Conservation (phyloP, 2,329 filamentous ascomycete genomes). For the Colletotrichum orbiculare region DNA sequence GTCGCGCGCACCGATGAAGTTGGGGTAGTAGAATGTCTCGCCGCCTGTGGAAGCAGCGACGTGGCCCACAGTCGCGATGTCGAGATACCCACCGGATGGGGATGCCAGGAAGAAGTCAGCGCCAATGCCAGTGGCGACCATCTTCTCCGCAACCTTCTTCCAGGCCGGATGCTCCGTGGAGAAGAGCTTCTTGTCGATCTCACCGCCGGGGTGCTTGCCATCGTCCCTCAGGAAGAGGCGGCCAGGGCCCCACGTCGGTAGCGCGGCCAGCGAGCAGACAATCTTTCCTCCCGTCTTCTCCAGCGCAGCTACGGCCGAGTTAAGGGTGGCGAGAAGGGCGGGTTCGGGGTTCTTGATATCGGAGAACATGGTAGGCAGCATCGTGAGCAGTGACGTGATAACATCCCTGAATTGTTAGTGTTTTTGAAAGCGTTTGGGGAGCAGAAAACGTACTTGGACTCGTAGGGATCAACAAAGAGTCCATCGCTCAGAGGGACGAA, state of each 20-base stretch:
- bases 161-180: slow-evolving; percentile 90
- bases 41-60: slow-evolving; percentile 90
- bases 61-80: slow-evolving; percentile 92
- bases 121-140: slow-evolving; percentile 88
- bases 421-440: slow-evolving; percentile 1
- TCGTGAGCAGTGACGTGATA: slow-evolving; percentile 86
- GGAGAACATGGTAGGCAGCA: slow-evolving; percentile 87
- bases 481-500: slow-evolving; percentile 93
- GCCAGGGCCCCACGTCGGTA: slow-evolving; percentile 93
- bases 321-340: slow-evolving; percentile 84
- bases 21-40: slow-evolving; percentile 96
- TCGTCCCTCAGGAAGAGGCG: slow-evolving; percentile 88
- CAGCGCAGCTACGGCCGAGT: slow-evolving; percentile 85
- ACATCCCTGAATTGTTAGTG: slow-evolving; percentile 64
- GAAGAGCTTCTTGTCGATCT: slow-evolving; percentile 92
- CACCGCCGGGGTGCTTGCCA: slow-evolving; percentile 84
- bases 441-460: slow-evolving; percentile 74
- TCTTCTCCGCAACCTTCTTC: slow-evolving; percentile 86
- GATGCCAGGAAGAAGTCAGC: slow-evolving; percentile 95
- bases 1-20: slow-evolving; percentile 90
- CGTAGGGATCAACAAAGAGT: slow-evolving; percentile 92
- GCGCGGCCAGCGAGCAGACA: slow-evolving; percentile 84
- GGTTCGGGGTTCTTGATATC: slow-evolving; percentile 91
- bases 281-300: slow-evolving; percentile 92
- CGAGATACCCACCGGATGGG: slow-evolving; percentile 89